Evolutionary conservation across 2,329 filamentous ascomycete genomes (phyloP).

Genomic region (Pleomassaria siparia): DNA sequence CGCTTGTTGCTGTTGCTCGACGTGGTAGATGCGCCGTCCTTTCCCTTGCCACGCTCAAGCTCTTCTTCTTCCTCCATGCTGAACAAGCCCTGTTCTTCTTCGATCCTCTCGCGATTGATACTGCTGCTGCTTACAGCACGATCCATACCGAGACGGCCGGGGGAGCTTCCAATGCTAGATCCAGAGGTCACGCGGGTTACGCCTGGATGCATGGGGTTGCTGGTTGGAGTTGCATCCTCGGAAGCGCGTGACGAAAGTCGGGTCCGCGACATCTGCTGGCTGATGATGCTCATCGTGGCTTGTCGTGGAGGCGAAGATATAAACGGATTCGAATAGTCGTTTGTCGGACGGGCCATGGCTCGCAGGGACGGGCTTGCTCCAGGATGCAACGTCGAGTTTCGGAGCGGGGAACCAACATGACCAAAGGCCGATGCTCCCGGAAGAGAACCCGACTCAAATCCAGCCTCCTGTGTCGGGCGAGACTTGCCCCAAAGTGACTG

Average conservation of each 20-base stretch:
- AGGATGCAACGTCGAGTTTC: slow-evolving; percentile 59
- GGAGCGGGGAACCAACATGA: slow-evolving; percentile 66
- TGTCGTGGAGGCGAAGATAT: slow-evolving; percentile 59
- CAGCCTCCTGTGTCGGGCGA: slow-evolving; percentile 53
- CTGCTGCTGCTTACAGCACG: slow-evolving; percentile 44
- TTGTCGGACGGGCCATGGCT: slow-evolving; percentile 51
- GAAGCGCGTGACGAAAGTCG: slow-evolving; percentile 40
- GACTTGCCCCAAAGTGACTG: slow-evolving; percentile 57
- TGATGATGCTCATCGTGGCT: slow-evolving; percentile 63
- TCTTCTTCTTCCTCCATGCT: slow-evolving; percentile 47
- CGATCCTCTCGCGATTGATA: slow-evolving; percentile 44
- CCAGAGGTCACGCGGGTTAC: slow-evolving; percentile 50
- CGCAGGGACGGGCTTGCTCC: slow-evolving; percentile 54
- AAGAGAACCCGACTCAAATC: slow-evolving; percentile 35
- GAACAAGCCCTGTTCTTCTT: slow-evolving; percentile 47
- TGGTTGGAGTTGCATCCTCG: slow-evolving; percentile 28
- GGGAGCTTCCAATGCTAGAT: slow-evolving; percentile 34
- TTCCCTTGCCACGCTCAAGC: slow-evolving; percentile 26
- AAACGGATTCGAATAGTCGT: slow-evolving; percentile 53
- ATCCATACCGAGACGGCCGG: slow-evolving; percentile 37
- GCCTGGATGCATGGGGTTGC: slow-evolving; percentile 64
- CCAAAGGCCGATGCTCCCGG: slow-evolving; percentile 53
- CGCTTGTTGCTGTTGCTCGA: slow-evolving; percentile 40
- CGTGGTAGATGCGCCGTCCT: slow-evolving; percentile 38
- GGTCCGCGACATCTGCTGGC: slow-evolving; percentile 56